Base-by-base conservation (phyloP, 2,329 filamentous ascomycete species). In the Talaromyces sp. region DNA sequence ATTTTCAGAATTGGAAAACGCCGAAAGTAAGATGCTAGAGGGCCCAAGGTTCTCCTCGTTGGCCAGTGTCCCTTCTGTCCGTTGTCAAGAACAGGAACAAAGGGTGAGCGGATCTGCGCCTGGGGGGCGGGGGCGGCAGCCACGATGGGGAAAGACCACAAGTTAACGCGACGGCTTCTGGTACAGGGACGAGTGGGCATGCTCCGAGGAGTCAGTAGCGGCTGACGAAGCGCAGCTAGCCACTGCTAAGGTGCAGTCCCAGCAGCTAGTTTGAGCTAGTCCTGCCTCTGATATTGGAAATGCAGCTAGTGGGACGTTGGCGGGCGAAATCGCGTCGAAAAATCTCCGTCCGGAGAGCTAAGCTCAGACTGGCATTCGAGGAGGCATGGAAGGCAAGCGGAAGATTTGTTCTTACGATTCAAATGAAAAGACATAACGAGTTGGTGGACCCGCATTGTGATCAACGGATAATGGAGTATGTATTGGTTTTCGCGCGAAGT, bases 21-120 rank as follows among this genome's bases (percentile, higher is more conserved):
- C 50, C 39, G 9, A 57, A 22, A 47, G 35, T 16, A 13, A 61
- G 59, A 61, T 31, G 59, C 33, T 39, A 37, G 10, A 33, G 16
- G 7, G 7, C 9, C 13, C 22, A 33, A 8, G 7, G 10, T 58
- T 58, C 19, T 19, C 45, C 33, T 31, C 31, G 59, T 41, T 47
- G 39, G 49, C 16, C 43, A 35, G n/a, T 57, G 35, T 63, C 56
- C 24, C 31, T 11, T 11, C 37, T 52, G 45, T 24, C 5, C 39
- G 35, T 27, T 41, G 41, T 41, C 47, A 39, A 62, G 45, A 52
- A 62, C 58, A 33, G 43, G 22, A 45, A 56, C 49, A 45, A 45
- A 57, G 50, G 24, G 33, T 35, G 19, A 63, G 50, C 60, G 60
- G 60, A 63, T 63, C 60, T 63, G 31, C 60, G 45, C 37, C 49